Percentiles rank a stretch among this genome's conserved stretches.
Conservation (phyloP, 2,329 filamentous ascomycete species). For the Trichoderma arundinaceum region DNA sequence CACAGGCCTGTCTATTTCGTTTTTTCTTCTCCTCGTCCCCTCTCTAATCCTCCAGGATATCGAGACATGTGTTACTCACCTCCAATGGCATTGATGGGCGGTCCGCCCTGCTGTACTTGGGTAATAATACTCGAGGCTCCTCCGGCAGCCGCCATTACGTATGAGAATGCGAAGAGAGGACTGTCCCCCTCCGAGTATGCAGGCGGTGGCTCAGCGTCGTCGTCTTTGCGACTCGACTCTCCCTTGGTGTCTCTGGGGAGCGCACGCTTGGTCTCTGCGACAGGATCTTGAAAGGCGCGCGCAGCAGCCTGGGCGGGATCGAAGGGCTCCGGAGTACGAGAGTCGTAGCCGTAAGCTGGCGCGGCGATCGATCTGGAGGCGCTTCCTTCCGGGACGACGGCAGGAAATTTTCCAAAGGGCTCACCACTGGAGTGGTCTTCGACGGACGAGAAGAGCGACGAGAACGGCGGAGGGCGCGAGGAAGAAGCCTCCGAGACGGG, state of each 20-base stretch:
- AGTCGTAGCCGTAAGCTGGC: slow-evolving; percentile 58
- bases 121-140: slow-evolving; percentile 98
- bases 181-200: slow-evolving; percentile 95
- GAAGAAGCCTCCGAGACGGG: slow-evolving; percentile 60
- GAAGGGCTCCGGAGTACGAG: slow-evolving; percentile 48
- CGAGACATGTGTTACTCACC: slow-evolving; percentile 56
- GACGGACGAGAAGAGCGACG: slow-evolving; percentile 59
- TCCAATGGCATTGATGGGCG: slow-evolving; percentile 87
- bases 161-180: slow-evolving; percentile 89
- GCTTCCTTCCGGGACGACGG: slow-evolving; percentile 40
- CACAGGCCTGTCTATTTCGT: not conserved
- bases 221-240: slow-evolving; percentile 73
- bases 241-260: slow-evolving; percentile 83
- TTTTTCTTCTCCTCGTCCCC: not conserved
- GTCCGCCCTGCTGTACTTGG: slow-evolving; percentile 93
- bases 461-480: slow-evolving; percentile 63
- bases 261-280: slow-evolving; percentile 81
- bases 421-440: slow-evolving; percentile 45
- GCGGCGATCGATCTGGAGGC: slow-evolving; percentile 52
- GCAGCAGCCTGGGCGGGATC: slow-evolving; percentile 45
- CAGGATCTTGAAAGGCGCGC: slow-evolving; percentile 55
- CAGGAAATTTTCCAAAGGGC: slow-evolving; percentile 42
- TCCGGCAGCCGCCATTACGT: slow-evolving; percentile 97
- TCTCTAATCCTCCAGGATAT: not conserved
- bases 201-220: slow-evolving; percentile 90